Evolutionary conservation across 2,329 filamentous ascomycete species (phyloP), one percentile per base, ranked within the genome.

Genomic region (Arthrocladium fulminans): DNA sequence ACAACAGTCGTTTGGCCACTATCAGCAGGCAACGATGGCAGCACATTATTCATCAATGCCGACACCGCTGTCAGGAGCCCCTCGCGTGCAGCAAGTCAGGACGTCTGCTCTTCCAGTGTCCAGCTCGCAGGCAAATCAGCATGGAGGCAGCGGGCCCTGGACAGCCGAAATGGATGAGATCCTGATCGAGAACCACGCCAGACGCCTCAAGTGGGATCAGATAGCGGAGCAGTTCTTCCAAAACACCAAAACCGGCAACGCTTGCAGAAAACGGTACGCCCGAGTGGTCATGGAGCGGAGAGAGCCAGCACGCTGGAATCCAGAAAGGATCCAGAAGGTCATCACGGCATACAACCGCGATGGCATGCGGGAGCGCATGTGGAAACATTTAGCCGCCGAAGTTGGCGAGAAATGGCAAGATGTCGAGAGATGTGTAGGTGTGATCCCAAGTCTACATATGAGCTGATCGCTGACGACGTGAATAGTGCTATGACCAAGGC

Each of bases 261-360:
- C 88, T 15, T 94, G 88, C 68, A 85, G 88, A 55, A 94, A 94
- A 70, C 80, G 88, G 48, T 87, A 94, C 60, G 88, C 94, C 67
- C 77, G 88, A 34, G 70, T 94, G 56, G 82, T 90, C 74, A 84
- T 90, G 67, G 80, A 83, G 56, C 54, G 63, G 49, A 80, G 81
- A 50, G 78, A 81, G 41, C 37, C 45, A 12, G 83, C 87, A 58
- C 84, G 89, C 60, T 92, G 86, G 83, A 85, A 90, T 59, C 77
- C 77, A 17, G 73, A 81, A 56, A 86, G 86, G 69, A 72, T 89
- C 20, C 84, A 90, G 63, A 73, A 74, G 8, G 71, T 94, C 34
- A 84, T 86, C 30, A 79, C 78, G 63, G 83, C 85, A 62, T 94
- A 94, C 67, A 86, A 88, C 77, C 75, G 74, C 52, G 48, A 50